Evolutionary conservation across 768 basidiomycete species (phyloP).

Genomic region (Tulasnella sp.): DNA sequence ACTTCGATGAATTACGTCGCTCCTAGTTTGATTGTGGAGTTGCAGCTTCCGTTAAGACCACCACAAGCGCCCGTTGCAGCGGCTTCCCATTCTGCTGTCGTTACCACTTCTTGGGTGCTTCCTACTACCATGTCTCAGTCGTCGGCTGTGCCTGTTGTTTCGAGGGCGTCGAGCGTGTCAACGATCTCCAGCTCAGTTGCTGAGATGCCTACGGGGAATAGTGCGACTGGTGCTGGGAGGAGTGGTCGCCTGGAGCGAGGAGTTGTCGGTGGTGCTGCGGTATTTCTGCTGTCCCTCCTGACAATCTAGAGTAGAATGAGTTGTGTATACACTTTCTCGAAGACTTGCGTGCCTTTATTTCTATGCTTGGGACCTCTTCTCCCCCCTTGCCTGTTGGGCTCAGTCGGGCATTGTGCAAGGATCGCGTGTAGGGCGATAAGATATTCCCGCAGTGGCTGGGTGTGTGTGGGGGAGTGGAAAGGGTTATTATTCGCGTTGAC

Average conservation of each 20-base stretch:
- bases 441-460: too few species aligned
- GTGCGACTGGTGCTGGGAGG: not conserved
- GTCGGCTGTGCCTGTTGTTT: not conserved
- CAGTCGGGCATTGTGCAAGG: not conserved
- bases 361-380: too few species aligned
- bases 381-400: not conserved
- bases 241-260: not conserved
- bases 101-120: not conserved
- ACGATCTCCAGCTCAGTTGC: not conserved
- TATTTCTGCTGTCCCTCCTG: not conserved
- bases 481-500: too few species aligned
- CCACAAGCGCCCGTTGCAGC: not conserved
- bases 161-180: not conserved
- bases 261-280: not conserved
- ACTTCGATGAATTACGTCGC: slow-evolving; percentile 10
- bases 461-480: too few species aligned
- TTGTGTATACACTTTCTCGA: not conserved
- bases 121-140: not conserved
- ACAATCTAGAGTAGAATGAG: not conserved
- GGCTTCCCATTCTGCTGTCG: not conserved
- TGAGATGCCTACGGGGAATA: not conserved
- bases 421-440: too few species aligned
- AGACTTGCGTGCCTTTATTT: not conserved
- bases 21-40: slow-evolving; percentile 3
- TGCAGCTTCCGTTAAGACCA: not conserved